These are phyloP conservation scores for Myochromella boudieri DNA, from an alignment of 768 basidiomycete genomes.

Conservation along the genomic window DNA sequence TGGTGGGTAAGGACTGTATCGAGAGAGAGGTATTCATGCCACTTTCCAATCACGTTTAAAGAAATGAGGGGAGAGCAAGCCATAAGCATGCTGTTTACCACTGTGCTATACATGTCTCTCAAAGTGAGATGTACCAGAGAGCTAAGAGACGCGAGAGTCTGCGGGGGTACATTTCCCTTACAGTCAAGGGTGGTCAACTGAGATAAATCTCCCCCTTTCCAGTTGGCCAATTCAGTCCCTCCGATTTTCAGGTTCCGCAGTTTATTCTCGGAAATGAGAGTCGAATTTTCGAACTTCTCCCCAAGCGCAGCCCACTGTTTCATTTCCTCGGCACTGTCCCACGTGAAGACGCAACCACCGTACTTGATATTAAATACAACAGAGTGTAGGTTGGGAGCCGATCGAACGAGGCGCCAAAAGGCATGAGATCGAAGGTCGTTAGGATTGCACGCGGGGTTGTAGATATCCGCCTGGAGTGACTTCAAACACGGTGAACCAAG, in stretches of 20 bases:
- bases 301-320: too few species aligned
- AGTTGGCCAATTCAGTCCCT: not conserved
- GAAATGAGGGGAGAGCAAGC: not conserved
- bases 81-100: not conserved
- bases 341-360: not conserved
- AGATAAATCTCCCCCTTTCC: not conserved
- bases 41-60: not conserved
- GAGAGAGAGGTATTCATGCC: not conserved
- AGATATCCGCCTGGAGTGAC: not conserved
- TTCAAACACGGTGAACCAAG: not conserved
- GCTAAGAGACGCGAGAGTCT: not conserved
- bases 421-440: not conserved
- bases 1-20: not conserved
- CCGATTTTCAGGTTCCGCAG: not conserved
- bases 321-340: not conserved
- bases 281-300: too few species aligned
- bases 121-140: not conserved
- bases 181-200: not conserved
- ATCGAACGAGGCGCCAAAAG: not conserved
- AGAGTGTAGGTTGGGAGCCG: not conserved
- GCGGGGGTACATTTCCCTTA: not conserved
- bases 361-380: not conserved
- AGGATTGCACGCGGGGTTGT: not conserved
- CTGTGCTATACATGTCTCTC: not conserved
- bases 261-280: too few species aligned